phyloP scores from a whole-genome alignment of 2,329 filamentous ascomycete species.

The Chrysosporium queenslandicum region DNA sequence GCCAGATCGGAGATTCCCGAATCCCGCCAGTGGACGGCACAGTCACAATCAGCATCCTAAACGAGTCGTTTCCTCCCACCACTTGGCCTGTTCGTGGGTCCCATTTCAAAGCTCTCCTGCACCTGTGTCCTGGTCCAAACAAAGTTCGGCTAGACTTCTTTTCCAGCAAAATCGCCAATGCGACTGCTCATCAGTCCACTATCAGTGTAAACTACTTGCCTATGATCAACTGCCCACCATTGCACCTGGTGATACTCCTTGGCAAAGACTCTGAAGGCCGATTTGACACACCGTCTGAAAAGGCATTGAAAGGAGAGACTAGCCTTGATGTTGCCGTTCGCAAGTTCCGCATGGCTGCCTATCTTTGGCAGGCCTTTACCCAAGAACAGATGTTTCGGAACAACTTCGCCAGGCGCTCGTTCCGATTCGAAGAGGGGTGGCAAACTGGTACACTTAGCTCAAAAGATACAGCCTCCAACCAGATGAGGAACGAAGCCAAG shows the following conservation, averaged over 20 bases:
- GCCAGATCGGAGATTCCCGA: constrained; percentile 60
- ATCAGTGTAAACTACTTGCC: constrained; percentile 81
- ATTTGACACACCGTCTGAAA: constrained; percentile 70
- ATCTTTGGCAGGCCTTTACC: constrained; percentile 94
- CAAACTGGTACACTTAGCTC: constrained; percentile 68
- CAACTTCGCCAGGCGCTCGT: constrained; percentile 72
- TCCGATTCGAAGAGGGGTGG: constrained; percentile 94
- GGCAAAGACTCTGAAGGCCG: constrained; percentile 79
- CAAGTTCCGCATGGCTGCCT: constrained; percentile 91
- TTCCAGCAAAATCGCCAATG: constrained; percentile 65
- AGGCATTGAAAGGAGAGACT: constrained; percentile 70
- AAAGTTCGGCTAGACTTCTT: constrained; percentile 77
- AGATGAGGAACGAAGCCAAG: constrained; percentile 82
- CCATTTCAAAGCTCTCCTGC: constrained; percentile 82
- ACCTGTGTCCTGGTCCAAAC: constrained; percentile 86
- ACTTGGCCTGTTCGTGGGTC: constrained; percentile 82
- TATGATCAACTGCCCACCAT: constrained; percentile 63
- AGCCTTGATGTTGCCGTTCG: constrained; percentile 65
- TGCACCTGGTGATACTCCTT: constrained; percentile 80
- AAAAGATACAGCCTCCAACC: constrained; percentile 58
- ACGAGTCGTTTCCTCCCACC: constrained; percentile 73
- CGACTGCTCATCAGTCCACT: constrained; percentile 63
- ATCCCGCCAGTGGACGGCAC: constrained; percentile 64
- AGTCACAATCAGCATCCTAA: constrained; percentile 67
- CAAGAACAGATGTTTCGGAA: constrained; percentile 93